Percentiles rank a stretch among this genome's conserved stretches.
These are phyloP conservation scores for Alopecurus myosuroides DNA, from an alignment of 176 grass and related monocot species.

Conservation along the genomic window DNA sequence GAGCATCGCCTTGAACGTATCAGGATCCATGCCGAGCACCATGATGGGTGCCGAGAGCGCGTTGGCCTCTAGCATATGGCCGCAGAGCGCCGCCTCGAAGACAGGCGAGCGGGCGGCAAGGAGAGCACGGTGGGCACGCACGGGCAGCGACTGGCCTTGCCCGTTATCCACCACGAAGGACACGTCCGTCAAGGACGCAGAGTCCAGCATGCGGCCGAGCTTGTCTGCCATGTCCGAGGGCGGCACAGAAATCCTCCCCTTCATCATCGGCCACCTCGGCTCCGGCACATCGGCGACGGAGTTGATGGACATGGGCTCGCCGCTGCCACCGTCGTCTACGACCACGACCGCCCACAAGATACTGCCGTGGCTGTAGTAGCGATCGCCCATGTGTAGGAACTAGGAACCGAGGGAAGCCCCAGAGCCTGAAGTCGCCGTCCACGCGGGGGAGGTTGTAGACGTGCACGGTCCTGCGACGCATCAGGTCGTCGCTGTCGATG, in stretches of 20 bases:
- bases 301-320: background rate
- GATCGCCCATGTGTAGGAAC: background rate
- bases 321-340: background rate
- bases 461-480: background rate
- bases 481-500: background rate
- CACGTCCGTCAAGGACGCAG: background rate
- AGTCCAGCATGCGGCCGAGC: background rate
- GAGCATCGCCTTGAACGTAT: conserved; percentile 26
- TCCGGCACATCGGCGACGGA: background rate
- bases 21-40: conserved; percentile 1
- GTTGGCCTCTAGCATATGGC: background rate
- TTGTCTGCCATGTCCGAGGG: background rate
- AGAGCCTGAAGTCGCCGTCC: background rate
- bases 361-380: no score
- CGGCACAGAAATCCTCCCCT: background rate
- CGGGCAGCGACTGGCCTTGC: background rate
- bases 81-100: conserved; percentile 10
- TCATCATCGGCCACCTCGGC: background rate
- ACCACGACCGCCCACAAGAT: background rate
- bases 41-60: background rate
- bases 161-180: background rate
- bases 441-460: background rate
- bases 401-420: background rate
- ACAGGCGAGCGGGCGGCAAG: conserved; percentile 14
- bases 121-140: conserved; percentile 3